These are phyloP conservation scores for Phaeoacremonium minimum DNA, from an alignment of 2,329 filamentous ascomycete genomes.

Conservation along the genomic window DNA sequence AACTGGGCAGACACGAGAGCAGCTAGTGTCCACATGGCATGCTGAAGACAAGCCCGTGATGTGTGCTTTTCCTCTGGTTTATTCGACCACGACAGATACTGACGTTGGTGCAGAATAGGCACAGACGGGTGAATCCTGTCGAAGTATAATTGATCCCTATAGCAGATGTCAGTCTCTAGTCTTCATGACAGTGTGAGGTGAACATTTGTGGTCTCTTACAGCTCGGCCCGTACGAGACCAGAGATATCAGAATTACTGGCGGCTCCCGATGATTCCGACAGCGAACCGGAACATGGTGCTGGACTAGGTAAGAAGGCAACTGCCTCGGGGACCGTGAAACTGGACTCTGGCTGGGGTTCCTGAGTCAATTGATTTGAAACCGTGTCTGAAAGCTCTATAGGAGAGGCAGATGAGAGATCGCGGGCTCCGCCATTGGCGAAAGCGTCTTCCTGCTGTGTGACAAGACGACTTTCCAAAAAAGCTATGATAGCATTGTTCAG, in stretches of 20 bases:
- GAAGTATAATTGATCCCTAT: slow-evolving; percentile 14
- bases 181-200: neutral
- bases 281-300: neutral
- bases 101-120: slow-evolving; percentile 12
- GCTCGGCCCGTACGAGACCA: neutral
- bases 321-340: too few species aligned
- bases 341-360: neutral
- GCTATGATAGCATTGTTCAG: neutral
- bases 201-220: neutral
- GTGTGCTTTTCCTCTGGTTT: too few species aligned
- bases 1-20: slow-evolving; percentile 25
- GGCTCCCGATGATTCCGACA: neutral
- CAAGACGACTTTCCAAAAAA: neutral
- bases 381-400: neutral
- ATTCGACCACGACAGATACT: slow-evolving; percentile 11
- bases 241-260: neutral
- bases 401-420: neutral
- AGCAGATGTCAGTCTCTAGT: neutral
- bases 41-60: slow-evolving; percentile 19
- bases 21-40: slow-evolving; percentile 30
- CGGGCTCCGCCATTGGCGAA: too few species aligned
- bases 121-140: slow-evolving; percentile 12
- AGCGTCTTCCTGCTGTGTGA: neutral
- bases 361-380: neutral
- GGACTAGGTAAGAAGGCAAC: too few species aligned